phyloP scores from a whole-genome alignment of 345 rosid genomes.

The Linum tenue region DNA sequence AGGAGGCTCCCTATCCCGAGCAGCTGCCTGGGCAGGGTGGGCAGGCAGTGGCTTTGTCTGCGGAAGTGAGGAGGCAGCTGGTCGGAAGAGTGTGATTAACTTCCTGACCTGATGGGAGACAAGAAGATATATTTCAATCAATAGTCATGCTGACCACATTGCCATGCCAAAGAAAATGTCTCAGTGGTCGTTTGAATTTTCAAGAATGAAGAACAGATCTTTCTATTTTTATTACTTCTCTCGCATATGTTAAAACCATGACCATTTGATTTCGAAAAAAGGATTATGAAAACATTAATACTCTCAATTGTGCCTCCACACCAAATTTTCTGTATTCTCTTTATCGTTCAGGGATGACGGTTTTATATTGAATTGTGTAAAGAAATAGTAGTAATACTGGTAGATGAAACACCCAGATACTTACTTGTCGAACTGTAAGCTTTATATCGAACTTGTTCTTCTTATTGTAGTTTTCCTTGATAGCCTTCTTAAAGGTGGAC shows the following conservation, averaged over 20 bases:
- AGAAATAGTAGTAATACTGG: too few species aligned
- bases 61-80: slow-evolving; percentile 26
- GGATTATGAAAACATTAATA: too few species aligned
- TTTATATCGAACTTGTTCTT: slow-evolving; percentile 71
- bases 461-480: slow-evolving; percentile 57
- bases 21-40: slow-evolving; percentile 13
- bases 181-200: too few species aligned
- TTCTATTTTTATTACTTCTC: too few species aligned
- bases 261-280: too few species aligned
- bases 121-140: not conserved
- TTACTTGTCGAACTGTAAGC: slow-evolving; percentile 57
- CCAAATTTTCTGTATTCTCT: too few species aligned
- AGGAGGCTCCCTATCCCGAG: slow-evolving; percentile 22
- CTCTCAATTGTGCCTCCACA: too few species aligned
- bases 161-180: not conserved
- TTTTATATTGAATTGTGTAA: too few species aligned
- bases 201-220: too few species aligned
- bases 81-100: slow-evolving; percentile 61
- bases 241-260: too few species aligned
- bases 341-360: too few species aligned
- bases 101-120: slow-evolving; percentile 45
- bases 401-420: too few species aligned
- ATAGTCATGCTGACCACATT: not conserved
- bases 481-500: slow-evolving; percentile 61
- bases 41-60: slow-evolving; percentile 22